Conservation (phyloP, 176 grass and related monocot species). For the Oropetium thomaeum region DNA sequence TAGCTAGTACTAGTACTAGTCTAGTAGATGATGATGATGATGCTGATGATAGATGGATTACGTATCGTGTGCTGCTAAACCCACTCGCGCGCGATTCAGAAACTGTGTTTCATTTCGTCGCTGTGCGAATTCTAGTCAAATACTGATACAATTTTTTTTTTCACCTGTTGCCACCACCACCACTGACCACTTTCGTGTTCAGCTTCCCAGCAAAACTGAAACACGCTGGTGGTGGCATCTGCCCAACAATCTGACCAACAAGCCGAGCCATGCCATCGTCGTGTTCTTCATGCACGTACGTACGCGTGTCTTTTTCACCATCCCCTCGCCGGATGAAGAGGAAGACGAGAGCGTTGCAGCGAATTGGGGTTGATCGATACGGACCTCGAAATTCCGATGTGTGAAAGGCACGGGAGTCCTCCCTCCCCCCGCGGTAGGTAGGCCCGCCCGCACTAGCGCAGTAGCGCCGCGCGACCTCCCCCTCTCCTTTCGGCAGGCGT, state of each 20-base stretch:
- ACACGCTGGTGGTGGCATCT: neutral
- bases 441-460: slow-evolving; percentile 39
- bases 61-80: no score
- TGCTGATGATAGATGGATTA: no score
- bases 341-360: neutral
- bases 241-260: neutral
- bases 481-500: slow-evolving; percentile 26
- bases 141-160: neutral
- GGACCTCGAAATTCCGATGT: slow-evolving; percentile 32
- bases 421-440: no score
- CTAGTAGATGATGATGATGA: neutral
- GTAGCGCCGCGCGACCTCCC: neutral
- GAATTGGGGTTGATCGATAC: slow-evolving; percentile 5
- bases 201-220: neutral
- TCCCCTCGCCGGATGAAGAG: neutral
- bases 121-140: neutral
- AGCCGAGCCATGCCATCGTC: no score
- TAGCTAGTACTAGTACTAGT: no score
- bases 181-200: neutral
- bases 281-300: neutral
- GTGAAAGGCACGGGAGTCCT: slow-evolving; percentile 10
- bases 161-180: neutral
- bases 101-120: neutral
- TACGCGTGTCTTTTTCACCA: neutral
- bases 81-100: no score